Evolutionary conservation across 257 asterid species (phyloP).

Genomic region (Cinchona pubescens): DNA sequence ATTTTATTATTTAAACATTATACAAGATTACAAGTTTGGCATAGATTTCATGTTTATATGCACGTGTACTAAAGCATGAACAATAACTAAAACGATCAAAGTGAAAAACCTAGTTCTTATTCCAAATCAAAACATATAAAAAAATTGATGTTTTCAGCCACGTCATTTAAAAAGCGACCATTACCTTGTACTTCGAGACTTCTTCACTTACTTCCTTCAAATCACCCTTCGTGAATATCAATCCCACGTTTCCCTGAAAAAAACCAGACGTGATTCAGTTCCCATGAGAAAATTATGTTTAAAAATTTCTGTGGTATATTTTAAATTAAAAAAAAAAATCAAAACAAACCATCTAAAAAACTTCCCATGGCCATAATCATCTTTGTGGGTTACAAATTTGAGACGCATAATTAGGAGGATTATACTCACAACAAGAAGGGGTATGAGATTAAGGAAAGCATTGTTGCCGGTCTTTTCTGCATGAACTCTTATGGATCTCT

Average conservation of each 20-base stretch:
- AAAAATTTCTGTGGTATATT: no score
- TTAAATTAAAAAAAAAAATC: no score
- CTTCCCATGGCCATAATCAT: no score
- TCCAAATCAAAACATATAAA: neutral
- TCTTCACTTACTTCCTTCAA: conserved; percentile 27
- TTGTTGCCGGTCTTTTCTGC: conserved; percentile 9
- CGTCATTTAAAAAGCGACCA: neutral
- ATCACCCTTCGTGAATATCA: conserved; percentile 22
- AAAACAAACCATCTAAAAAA: no score
- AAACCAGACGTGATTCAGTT: no score
- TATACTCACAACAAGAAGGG: conserved; percentile 20
- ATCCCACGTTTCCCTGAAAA: conserved; percentile 19
- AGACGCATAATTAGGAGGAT: neutral
- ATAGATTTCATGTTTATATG: no score
- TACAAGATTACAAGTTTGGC: no score
- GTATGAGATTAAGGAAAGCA: conserved; percentile 9
- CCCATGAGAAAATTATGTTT: no score
- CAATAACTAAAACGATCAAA: neutral
- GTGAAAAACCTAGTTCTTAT: neutral
- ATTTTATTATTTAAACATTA: no score
- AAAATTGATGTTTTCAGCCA: neutral
- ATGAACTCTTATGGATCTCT: conserved; percentile 12
- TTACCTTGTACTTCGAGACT: conserved; percentile 21
- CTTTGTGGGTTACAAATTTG: neutral
- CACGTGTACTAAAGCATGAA: no score